These are phyloP conservation scores for Starmerella vitae DNA, from an alignment of 805 yeast genomes.

Conservation along the genomic window DNA sequence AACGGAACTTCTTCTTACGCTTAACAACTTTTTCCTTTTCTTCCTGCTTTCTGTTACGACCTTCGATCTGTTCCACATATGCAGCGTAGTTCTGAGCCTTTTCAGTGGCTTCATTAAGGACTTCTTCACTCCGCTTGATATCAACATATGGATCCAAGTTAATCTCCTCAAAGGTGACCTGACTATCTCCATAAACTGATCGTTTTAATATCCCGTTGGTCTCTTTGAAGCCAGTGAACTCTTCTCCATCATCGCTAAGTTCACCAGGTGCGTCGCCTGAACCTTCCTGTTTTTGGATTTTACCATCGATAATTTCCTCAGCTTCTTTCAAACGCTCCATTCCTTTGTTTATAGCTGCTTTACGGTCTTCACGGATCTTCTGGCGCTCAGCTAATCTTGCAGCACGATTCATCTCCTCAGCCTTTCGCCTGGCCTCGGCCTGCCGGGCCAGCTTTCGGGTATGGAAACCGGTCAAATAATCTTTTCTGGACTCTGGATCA, in stretches of 20 bases:
- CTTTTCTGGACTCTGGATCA: constrained; percentile 51
- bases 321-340: constrained; percentile 42
- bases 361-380: constrained; percentile 54
- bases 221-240: constrained; percentile 32
- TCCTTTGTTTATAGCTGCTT: constrained; percentile 50
- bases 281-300: constrained; percentile 11
- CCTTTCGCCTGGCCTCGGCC: constrained; percentile 66
- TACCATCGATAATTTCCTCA: constrained; percentile 28
- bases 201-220: constrained; percentile 33
- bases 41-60: constrained; percentile 15
- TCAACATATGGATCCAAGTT: constrained; percentile 54
- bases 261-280: constrained; percentile 16
- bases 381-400: constrained; percentile 66
- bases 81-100: constrained; percentile 75
- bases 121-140: constrained; percentile 49
- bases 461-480: constrained; percentile 88
- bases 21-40: constrained; percentile 18
- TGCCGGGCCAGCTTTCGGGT: constrained; percentile 81
- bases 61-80: constrained; percentile 42
- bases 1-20: constrained; percentile 69
- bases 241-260: constrained; percentile 26
- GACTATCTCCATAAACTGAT: constrained; percentile 31
- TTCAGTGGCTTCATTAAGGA: constrained; percentile 58
- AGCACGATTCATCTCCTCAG: constrained; percentile 62
- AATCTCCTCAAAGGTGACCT: constrained; percentile 45